Evolutionary conservation across 179 eudicot genomes (phyloP), one percentile per base, ranked within the genome.

Genomic region (Spinacia oleracea): DNA sequence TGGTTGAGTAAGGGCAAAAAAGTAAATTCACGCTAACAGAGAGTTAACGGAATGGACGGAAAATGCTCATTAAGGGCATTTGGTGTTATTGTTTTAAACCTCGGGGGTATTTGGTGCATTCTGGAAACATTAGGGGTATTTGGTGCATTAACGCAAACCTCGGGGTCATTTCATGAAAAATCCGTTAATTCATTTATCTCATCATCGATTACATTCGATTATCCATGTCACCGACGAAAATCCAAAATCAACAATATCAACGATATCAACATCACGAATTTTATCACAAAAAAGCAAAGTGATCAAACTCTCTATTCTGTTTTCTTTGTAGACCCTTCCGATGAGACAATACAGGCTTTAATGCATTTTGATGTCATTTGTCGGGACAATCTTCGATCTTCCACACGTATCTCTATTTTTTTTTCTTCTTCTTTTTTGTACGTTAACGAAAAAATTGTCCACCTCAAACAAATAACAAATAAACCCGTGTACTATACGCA

Each of bases 201-300:
- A n/a, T n/a, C n/a, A n/a, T n/a, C n/a, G n/a, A 15, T 50, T 50
- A 18, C 59, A 23, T 56, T 29, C 5, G 3, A 12, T 35, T 66
- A 38, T 20, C 38, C 31, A 35, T 40, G 50, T 55, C 56, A 70
- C 73, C 73, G 73, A 70, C 73, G 73, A 23, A 69, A 69, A 65
- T 11, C n/a, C 31, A 18, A 5, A 25, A 27, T 70, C 73, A 45
- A 46, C 73, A 70, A 70, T 70, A n/a, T n/a, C n/a, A n/a, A n/a
- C 73, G 23, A 70, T 55, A 70, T 70, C 73, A 70, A 5, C 6
- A 21, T 14, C n/a, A n/a, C n/a, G n/a, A n/a, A n/a, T n/a, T 23
- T 20, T 40, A 35, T 32, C 43, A 34, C n/a, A 16, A 9, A 65
- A 32, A 5, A 64, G 35, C 0, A 0, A 1, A 23, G 9, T 5